A percentile compares a stretch with the other conserved stretches of the same genome.
Conservation (phyloP, 352 stramenopile species). For the Pythium inflatum region DNA sequence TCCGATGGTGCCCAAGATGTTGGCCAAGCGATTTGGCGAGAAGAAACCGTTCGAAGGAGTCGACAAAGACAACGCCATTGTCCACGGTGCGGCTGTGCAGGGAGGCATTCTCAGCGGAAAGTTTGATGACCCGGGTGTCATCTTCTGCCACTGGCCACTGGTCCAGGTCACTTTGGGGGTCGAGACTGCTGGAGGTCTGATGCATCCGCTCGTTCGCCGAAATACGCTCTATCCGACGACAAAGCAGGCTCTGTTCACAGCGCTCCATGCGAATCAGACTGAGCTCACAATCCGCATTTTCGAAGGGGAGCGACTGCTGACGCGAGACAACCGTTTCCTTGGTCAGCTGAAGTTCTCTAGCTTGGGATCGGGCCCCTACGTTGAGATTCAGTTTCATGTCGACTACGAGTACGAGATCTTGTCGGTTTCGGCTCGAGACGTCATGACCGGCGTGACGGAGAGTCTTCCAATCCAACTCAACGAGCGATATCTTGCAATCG, state of each 20-base stretch:
- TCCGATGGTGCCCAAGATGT: conserved; percentile 95
- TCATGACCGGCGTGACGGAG: neutral
- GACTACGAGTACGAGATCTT: conserved; percentile 42
- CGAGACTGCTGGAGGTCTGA: conserved; percentile 98
- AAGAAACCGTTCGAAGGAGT: conserved; percentile 92
- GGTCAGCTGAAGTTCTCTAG: conserved; percentile 88
- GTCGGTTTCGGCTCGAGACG: neutral
- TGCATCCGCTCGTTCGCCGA: conserved; percentile 98
- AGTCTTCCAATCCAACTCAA: neutral
- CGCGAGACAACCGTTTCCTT: conserved; percentile 91
- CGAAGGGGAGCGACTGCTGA: conserved; percentile 95
- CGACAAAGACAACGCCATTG: conserved; percentile 98
- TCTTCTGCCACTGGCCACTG: neutral
- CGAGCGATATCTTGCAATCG: neutral
- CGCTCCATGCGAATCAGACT: conserved; percentile 86
- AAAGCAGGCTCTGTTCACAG: conserved; percentile 89
- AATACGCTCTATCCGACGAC: conserved; percentile 96
- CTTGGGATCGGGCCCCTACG: conserved; percentile 86
- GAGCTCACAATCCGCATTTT: conserved; percentile 90
- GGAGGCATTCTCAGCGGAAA: conserved; percentile 94
- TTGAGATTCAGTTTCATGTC: conserved; percentile 91
- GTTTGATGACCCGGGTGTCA: conserved; percentile 60
- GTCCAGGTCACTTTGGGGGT: conserved; percentile 91
- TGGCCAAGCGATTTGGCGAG: conserved; percentile 98
- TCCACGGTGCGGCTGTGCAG: conserved; percentile 98